Conservation (phyloP, 2,329 filamentous ascomycete genomes). For the Alternaria sp. region DNA sequence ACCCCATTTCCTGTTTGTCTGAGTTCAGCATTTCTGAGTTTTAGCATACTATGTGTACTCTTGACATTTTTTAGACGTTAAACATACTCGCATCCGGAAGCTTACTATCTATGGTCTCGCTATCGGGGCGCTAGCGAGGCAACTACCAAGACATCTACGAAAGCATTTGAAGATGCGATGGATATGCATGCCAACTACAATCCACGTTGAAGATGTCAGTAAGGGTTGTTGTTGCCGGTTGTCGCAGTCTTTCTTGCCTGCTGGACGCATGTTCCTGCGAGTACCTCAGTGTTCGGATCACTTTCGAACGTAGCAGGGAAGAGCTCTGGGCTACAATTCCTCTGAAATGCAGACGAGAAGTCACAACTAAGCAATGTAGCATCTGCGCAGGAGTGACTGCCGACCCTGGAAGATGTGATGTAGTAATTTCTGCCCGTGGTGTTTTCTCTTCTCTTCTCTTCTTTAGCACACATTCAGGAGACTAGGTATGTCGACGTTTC, state of each 20-base stretch:
- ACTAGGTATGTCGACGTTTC: background rate
- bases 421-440: background rate
- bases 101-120: too few species aligned
- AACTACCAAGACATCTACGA: background rate
- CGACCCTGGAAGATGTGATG: background rate
- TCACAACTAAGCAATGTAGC: background rate
- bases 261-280: background rate
- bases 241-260: background rate
- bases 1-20: background rate
- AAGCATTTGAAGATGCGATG: background rate
- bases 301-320: background rate
- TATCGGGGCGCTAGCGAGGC: background rate
- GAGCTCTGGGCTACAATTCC: background rate
- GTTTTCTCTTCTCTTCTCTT: background rate
- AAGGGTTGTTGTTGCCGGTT: background rate
- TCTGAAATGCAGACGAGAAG: background rate
- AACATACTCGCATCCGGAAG: too few species aligned
- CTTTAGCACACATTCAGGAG: background rate
- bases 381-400: background rate
- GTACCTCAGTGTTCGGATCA: background rate
- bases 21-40: background rate
- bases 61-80: background rate
- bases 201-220: background rate
- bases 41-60: background rate
- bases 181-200: background rate